Percentiles rank a stretch among this genome's conserved stretches.
Evolutionary conservation across 1,139 yeast species (phyloP).

Genomic region (Yamadazyma siamensis): DNA sequence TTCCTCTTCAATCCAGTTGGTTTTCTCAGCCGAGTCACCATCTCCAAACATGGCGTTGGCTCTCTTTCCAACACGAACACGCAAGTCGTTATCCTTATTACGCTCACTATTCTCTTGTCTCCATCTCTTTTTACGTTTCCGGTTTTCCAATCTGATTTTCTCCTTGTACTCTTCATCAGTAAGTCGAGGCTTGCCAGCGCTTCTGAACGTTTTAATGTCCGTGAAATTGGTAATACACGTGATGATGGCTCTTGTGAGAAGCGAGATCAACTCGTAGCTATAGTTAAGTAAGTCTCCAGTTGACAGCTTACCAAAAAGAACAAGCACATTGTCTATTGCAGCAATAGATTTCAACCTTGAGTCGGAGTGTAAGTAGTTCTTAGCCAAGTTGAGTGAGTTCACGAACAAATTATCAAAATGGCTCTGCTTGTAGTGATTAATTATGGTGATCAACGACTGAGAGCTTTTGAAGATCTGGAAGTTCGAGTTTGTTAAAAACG

Average conservation of each 20-base stretch:
- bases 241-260: conserved; percentile 29
- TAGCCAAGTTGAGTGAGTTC: conserved; percentile 38
- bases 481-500: conserved; percentile 27
- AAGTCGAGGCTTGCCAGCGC: conserved; percentile 23
- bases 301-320: conserved; percentile 12
- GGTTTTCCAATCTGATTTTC: conserved; percentile 62
- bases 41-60: conserved; percentile 70
- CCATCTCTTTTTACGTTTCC: conserved; percentile 90
- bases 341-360: conserved; percentile 9
- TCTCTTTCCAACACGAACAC: conserved; percentile 71
- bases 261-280: conserved; percentile 19
- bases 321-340: conserved; percentile 14
- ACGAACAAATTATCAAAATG: conserved; percentile 26
- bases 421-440: conserved; percentile 21
- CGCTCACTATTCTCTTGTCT: conserved; percentile 77
- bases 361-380: conserved; percentile 24
- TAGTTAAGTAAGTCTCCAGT: conserved; percentile 10
- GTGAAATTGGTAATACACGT: conserved; percentile 28
- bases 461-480: conserved; percentile 17
- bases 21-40: conserved; percentile 48
- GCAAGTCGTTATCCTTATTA: conserved; percentile 82
- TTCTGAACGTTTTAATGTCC: conserved; percentile 14
- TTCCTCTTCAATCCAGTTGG: conserved; percentile 76
- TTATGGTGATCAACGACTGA: conserved; percentile 13
- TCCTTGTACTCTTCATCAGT: conserved; percentile 48